A percentile compares a stretch with the other conserved stretches of the same genome.
Evolutionary conservation across 1,139 yeast genomes (phyloP).

Genomic region (Blastobotrys illinoisensis): DNA sequence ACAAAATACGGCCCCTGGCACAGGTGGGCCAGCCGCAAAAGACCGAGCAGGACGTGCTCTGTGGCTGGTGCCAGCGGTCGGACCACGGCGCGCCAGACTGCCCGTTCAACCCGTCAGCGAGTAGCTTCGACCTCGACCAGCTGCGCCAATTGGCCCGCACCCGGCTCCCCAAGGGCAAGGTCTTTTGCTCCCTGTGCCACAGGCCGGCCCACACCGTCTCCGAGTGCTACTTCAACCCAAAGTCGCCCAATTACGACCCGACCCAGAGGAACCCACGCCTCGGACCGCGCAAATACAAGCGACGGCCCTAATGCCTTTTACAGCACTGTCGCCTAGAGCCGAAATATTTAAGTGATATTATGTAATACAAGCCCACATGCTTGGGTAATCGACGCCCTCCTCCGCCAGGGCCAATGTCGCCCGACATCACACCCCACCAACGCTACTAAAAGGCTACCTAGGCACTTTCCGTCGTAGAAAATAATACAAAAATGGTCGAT

Average conservation of each 20-base stretch:
- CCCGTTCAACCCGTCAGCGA: slow-evolving; percentile 8
- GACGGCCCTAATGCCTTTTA: neutral
- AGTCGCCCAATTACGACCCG: slow-evolving; percentile 13
- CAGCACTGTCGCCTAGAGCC: neutral
- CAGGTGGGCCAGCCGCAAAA: slow-evolving; percentile 9
- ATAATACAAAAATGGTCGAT: slow-evolving; percentile 26
- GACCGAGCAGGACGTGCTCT: slow-evolving; percentile 1
- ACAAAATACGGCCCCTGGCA: slow-evolving; percentile 13
- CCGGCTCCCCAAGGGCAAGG: slow-evolving; percentile 11
- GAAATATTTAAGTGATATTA: neutral
- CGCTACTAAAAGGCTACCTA: neutral
- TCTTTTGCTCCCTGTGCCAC: slow-evolving; percentile 13
- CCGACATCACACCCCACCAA: slow-evolving; percentile 1
- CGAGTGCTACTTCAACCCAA: slow-evolving; percentile 13
- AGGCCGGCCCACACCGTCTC: slow-evolving; percentile 12
- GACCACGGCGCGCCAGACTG: slow-evolving; percentile 7
- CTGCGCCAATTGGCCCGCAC: slow-evolving; percentile 10
- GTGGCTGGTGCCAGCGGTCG: slow-evolving; percentile 10
- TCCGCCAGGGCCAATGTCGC: neutral
- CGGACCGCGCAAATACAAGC: slow-evolving; percentile 7
- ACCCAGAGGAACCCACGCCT: slow-evolving; percentile 10
- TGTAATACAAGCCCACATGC: neutral
- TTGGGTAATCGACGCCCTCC: neutral
- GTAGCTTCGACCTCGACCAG: slow-evolving; percentile 4
- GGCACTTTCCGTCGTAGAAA: neutral